phyloP scores from a whole-genome alignment of 1,284 basidiomycete genomes.

The Malassezia dermatis region DNA sequence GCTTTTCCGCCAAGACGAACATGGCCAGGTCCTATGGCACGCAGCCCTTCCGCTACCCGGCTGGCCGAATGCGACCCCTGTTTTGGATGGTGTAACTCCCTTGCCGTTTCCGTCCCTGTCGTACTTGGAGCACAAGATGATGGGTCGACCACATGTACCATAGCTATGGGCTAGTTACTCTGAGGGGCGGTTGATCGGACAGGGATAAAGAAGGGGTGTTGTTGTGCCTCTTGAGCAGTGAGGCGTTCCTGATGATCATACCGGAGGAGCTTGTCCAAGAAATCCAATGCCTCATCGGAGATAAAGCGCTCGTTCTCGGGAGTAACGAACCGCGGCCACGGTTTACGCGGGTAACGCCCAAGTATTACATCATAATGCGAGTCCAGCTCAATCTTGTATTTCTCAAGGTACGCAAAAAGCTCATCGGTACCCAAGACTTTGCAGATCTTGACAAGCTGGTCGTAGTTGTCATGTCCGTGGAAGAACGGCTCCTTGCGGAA shows the following conservation, averaged over 20 bases:
- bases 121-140: not conserved
- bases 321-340: conserved; percentile 55
- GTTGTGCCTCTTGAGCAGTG: conserved; percentile 58
- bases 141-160: not conserved
- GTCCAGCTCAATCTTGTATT: conserved; percentile 59
- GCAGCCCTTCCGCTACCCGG: conserved; percentile 30
- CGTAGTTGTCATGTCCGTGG: conserved; percentile 98
- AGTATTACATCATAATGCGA: conserved; percentile 48
- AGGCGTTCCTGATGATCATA: conserved; percentile 95
- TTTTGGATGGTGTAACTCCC: conserved; percentile 5
- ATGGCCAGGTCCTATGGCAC: conserved; percentile 32
- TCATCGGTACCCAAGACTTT: conserved; percentile 96
- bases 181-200: conserved; percentile 17
- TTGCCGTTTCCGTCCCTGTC: conserved; percentile 6
- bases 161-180: not conserved
- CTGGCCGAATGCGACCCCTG: not conserved
- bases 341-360: conserved; percentile 67
- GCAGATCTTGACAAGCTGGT: conserved; percentile 94
- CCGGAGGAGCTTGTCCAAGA: conserved; percentile 84
- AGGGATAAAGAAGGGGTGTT: conserved; percentile 43
- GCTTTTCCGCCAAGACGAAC: conserved; percentile 27
- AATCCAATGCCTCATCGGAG: conserved; percentile 65
- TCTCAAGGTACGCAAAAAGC: conserved; percentile 59
- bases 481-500: conserved; percentile 99
- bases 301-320: conserved; percentile 88